Base-by-base conservation (phyloP, 2,329 filamentous ascomycete genomes). In the Aspergillus uvarum region DNA sequence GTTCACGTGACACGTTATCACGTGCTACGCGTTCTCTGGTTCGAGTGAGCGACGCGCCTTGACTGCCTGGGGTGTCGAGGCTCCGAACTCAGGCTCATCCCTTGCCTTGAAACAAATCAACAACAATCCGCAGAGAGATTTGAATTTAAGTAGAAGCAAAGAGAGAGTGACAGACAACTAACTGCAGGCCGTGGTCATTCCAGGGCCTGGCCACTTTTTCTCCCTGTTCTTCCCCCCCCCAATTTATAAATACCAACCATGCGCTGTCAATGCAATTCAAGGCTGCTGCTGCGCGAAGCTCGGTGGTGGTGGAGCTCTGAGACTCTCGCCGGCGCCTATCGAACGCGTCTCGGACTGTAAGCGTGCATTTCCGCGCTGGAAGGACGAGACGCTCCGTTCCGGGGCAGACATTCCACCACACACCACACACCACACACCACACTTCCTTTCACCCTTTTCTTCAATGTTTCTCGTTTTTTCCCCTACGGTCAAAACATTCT, bases 291-390 rank as follows among this genome's bases (percentile, higher is more conserved):
- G 67, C 67, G 65, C 63, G 65, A 44, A 63, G 55, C 53, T 61
- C 50, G 54, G 59, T 59, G 62, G 71, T 74, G 72, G 71, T 74
- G 72, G 70, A 73, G 68, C 63, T 62, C 54, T 32, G 49, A 35
- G 51, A 61, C 54, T 63, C 70, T 73, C 65, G 67, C 67, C 68
- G 72, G 72, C 72, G 72, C 66, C 72, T 75, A 74, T 73, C 67
- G 72, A 75, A 75, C 73, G 73, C 73, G 73, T 75, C 72, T 74
- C 71, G 68, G 71, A 58, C 60, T 74, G 71, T 70, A 74, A 74
- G 72, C 73, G 72, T 75, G 73, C 72, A 73, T 73, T 74, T 74
- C 72, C 72, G 72, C 72, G 72, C 66, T 72, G 70, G 70, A 67
- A 60, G 63, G 66, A 71, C 66, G 60, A 73, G 70, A 72, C 71